Base-by-base conservation (phyloP, 495 filamentous ascomycete genomes). In the Geopyxis carbonaria region DNA sequence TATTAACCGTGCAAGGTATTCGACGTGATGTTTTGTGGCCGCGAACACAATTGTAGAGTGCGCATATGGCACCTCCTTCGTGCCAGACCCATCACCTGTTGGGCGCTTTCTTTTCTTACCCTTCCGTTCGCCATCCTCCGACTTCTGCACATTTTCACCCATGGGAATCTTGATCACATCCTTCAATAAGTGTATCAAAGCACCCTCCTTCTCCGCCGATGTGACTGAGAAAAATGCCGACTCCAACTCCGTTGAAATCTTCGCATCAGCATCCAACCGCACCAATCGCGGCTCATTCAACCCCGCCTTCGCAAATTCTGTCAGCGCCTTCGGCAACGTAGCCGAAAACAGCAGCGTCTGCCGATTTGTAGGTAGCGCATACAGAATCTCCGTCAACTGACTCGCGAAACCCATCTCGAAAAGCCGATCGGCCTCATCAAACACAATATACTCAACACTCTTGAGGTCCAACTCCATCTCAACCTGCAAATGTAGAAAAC, bases 391-490 rank as follows among this genome's bases (percentile, higher is more conserved):
- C 2, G 77, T 78, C 32, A 97, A 65, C 55, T 97, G 91, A 5
- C 78, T 73, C 13, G 82, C 82, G 57, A 97, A 97, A 44, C 89
- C 89, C 83, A 94, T 92, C 59, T 97, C 89, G 59, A 95, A 97
- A 2, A 97, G 64, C 33, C 89, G 68, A 65, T 97, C 89, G 10
- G 89, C 89, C 55, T 97, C 89, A 57, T 97, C 89, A 32, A 97
- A 95, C 22, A 95, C 89, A 19, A 91, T 80, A 51, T 94, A 97
- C 31, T 69, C 64, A 36, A 94, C 74, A 8, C 79, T 87, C 2
- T 75, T 79, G 22, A 97, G 63, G 53, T 93, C 78, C 36, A 97
- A 64, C 21, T 70, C 63, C 89, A 93, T 93, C 57, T 95, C 89
- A 6, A 94, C 87, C 58, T 92, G 81, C 42, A 97, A 59, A 64